A percentile compares a stretch with the other conserved stretches of the same genome.
phyloP scores from a whole-genome alignment of 2,329 filamentous ascomycete genomes.

The Aspergillus phoenicis region DNA sequence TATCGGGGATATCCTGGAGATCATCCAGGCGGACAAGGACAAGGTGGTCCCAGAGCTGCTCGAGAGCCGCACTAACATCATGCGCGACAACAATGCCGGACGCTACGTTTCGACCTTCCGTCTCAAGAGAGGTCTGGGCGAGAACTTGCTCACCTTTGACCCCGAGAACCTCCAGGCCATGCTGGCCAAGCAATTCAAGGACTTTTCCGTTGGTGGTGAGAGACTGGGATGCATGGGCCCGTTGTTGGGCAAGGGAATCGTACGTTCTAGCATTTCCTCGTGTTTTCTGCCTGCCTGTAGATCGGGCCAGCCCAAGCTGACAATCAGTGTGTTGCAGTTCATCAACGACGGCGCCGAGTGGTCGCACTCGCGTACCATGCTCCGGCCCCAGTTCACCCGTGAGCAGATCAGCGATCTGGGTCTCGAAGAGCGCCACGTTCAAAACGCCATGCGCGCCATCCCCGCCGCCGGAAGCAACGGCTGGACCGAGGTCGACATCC shows the following conservation, averaged over 20 bases:
- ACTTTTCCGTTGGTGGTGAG: slow-evolving; percentile 78
- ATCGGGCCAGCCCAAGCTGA: not conserved
- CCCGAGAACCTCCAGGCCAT: slow-evolving; percentile 77
- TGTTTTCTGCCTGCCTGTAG: rapidly evolving
- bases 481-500: slow-evolving; percentile 65
- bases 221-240: slow-evolving; percentile 63
- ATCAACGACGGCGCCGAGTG: slow-evolving; percentile 76
- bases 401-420: slow-evolving; percentile 81
- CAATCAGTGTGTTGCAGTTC: slow-evolving; percentile 30
- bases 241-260: slow-evolving; percentile 50
- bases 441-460: slow-evolving; percentile 71
- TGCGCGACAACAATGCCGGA: slow-evolving; percentile 25
- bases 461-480: slow-evolving; percentile 54
- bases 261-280: slow-evolving; percentile 24
- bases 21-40: slow-evolving; percentile 30
- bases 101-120: slow-evolving; percentile 30
- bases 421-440: slow-evolving; percentile 77
- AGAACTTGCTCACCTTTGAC: slow-evolving; percentile 36
- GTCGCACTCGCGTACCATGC: slow-evolving; percentile 77
- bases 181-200: slow-evolving; percentile 77
- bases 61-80: slow-evolving; percentile 21
- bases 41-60: slow-evolving; percentile 26
- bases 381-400: slow-evolving; percentile 83
- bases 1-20: slow-evolving; percentile 29
- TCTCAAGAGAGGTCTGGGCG: slow-evolving; percentile 25